Conservation (phyloP, 768 basidiomycete species). For the Tricholoma saponaceum region DNA sequence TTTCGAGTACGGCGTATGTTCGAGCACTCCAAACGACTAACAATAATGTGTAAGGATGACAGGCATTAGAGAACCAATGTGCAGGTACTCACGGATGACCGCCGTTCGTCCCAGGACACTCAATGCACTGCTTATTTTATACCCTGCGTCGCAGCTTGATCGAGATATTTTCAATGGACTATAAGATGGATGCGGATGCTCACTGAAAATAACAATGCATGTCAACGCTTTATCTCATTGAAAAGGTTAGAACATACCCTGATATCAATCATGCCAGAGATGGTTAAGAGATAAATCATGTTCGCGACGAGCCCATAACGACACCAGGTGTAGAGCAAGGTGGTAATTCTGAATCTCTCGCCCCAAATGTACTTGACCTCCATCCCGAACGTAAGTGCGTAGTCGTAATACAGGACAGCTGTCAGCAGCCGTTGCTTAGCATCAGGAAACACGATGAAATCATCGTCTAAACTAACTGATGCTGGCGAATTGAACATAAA, state of each 20-base stretch:
- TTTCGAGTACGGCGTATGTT: slow-evolving; percentile 14
- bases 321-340: slow-evolving; percentile 22
- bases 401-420: slow-evolving; percentile 25
- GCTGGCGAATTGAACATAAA: slow-evolving; percentile 16
- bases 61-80: not conserved
- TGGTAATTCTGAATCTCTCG: slow-evolving; percentile 21
- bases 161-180: not conserved
- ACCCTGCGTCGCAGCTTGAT: slow-evolving; percentile 22
- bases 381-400: slow-evolving; percentile 20
- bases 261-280: slow-evolving; percentile 12
- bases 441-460: not conserved
- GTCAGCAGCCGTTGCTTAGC: not conserved
- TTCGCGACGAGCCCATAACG: slow-evolving; percentile 25
- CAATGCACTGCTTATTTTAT: slow-evolving; percentile 22
- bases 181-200: not conserved
- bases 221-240: not conserved
- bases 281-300: slow-evolving; percentile 22
- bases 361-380: slow-evolving; percentile 25
- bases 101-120: slow-evolving; percentile 26
- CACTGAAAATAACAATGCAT: not conserved
- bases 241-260: not conserved
- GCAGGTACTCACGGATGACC: slow-evolving; percentile 18
- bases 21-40: slow-evolving; percentile 7
- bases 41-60: not conserved
- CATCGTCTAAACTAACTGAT: slow-evolving; percentile 3